Conservation (phyloP, 768 basidiomycete species). For the Lentinula edodes region DNA sequence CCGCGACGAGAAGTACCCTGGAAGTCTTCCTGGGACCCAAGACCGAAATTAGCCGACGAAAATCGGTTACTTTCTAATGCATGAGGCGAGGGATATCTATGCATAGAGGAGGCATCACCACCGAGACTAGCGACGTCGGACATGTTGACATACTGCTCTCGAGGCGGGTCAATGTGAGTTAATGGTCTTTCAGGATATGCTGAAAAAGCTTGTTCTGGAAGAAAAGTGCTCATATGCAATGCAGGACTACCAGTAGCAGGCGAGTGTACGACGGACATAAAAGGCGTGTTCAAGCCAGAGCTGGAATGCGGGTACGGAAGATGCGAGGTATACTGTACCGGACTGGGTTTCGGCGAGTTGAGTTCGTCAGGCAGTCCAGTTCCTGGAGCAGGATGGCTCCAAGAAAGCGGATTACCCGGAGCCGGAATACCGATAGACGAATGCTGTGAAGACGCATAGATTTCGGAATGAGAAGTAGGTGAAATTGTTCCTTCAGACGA, state of each 20-base stretch:
- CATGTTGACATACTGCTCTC: constrained; percentile 2
- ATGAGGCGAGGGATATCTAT: neutral
- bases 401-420: neutral
- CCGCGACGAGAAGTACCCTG: neutral
- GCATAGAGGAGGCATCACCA: neutral
- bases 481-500: neutral
- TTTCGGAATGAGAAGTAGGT: neutral
- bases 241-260: neutral
- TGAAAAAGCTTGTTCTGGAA: neutral
- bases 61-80: neutral
- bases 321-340: neutral
- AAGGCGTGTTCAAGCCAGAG: neutral
- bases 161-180: neutral
- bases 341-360: neutral
- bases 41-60: neutral
- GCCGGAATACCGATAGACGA: neutral
- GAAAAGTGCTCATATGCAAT: neutral
- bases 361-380: neutral
- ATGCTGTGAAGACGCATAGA: neutral
- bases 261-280: neutral
- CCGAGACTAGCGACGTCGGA: constrained; percentile 5
- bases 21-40: no score
- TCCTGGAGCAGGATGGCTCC: neutral
- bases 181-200: neutral
- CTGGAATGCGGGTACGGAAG: neutral